Percentiles rank a stretch among this genome's conserved stretches.
phyloP scores from a whole-genome alignment of 75 land plant species.

The Picea glauca region DNA sequence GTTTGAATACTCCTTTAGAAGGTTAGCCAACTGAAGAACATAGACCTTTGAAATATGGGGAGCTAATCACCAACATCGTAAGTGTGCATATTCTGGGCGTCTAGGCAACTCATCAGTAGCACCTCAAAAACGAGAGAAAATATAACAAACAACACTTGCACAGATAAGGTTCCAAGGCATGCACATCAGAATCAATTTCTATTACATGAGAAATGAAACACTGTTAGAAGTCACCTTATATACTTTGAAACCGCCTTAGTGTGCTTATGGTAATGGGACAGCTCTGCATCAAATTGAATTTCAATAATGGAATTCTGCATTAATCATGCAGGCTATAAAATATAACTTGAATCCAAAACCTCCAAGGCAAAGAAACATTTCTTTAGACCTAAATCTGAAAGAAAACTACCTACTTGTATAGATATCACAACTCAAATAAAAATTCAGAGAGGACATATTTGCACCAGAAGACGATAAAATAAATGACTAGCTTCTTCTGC shows the following conservation, averaged over 20 bases:
- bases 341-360: slow-evolving; percentile 1
- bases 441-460: slow-evolving; percentile 1
- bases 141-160: neutral
- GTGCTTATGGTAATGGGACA: too few species aligned
- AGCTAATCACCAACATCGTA: neutral
- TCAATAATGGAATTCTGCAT: neutral
- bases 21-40: neutral
- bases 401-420: neutral
- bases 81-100: neutral
- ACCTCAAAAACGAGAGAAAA: neutral
- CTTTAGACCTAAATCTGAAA: neutral
- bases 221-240: too few species aligned
- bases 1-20: neutral
- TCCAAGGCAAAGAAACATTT: neutral
- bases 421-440: neutral
- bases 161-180: neutral
- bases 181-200: neutral
- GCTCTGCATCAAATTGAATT: neutral
- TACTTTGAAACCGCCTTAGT: too few species aligned
- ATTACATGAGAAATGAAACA: slow-evolving; percentile 1
- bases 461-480: neutral
- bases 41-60: neutral
- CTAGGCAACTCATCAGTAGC: neutral
- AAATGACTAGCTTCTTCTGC: slow-evolving; percentile 9
- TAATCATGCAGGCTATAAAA: neutral